phyloP scores from a whole-genome alignment of 2,329 filamentous ascomycete species.

The Periconia sp. region DNA sequence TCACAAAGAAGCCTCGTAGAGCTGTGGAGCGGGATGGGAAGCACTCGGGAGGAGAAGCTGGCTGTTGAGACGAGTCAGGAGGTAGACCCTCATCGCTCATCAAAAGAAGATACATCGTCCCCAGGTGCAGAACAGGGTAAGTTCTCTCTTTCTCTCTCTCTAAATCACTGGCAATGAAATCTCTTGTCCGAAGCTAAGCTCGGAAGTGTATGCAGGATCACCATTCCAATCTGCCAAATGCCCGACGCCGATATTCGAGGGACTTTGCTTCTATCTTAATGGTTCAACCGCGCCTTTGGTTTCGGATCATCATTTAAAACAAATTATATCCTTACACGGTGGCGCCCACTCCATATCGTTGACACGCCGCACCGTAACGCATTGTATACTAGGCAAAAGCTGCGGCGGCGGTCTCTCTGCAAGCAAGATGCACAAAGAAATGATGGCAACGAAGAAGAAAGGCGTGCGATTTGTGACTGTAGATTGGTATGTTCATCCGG shows the following conservation, averaged over 20 bases:
- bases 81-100: not conserved
- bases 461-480: conserved; percentile 77
- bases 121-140: not conserved
- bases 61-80: not conserved
- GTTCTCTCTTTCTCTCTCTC: not conserved
- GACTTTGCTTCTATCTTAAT: conserved; percentile 80
- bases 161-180: not conserved
- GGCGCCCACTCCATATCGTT: conserved; percentile 71
- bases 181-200: not conserved
- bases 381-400: conserved; percentile 71
- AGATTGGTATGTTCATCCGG: conserved; percentile 63
- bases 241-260: conserved; percentile 62
- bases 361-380: conserved; percentile 74
- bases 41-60: conserved; percentile 6
- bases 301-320: conserved; percentile 85
- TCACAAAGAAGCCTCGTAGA: conserved; percentile 43
- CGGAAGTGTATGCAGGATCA: not conserved
- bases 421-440: conserved; percentile 80
- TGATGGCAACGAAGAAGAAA: conserved; percentile 65
- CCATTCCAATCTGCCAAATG: conserved; percentile 6
- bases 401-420: conserved; percentile 75
- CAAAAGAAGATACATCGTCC: not conserved
- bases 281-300: conserved; percentile 79
- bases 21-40: conserved; percentile 23
- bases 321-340: conserved; percentile 73